These are phyloP conservation scores for Monosporascus sp. DNA, from an alignment of 2,329 filamentous ascomycete genomes.

Conservation along the genomic window DNA sequence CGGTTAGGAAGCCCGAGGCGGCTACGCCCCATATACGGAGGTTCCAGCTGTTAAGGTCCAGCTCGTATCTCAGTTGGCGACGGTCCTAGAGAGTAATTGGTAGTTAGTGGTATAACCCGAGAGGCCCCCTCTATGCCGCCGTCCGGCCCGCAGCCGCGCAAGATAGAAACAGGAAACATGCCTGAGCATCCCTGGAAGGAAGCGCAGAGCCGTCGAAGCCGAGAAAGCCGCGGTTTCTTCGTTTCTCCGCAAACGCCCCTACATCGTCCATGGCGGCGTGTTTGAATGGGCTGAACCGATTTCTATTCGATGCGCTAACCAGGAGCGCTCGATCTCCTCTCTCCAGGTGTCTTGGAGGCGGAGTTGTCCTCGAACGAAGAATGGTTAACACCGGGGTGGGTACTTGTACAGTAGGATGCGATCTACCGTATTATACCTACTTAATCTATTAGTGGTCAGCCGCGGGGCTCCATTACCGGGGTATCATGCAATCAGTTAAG, in stretches of 20 bases:
- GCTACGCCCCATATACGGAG: constrained; percentile 49
- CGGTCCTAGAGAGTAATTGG: constrained; percentile 35
- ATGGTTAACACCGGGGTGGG: background rate
- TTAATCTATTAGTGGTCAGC: too few relatives aligned
- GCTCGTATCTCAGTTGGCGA: constrained; percentile 46
- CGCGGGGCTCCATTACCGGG: too few relatives aligned
- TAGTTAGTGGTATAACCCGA: constrained; percentile 1
- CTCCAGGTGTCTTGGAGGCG: background rate
- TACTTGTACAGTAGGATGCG: too few relatives aligned
- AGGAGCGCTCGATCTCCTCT: background rate
- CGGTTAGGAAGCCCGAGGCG: constrained; percentile 50
- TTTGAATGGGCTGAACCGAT: too few relatives aligned
- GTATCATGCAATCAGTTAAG: too few relatives aligned
- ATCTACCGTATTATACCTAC: background rate
- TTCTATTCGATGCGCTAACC: background rate
- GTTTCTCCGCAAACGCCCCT: constrained; percentile 28
- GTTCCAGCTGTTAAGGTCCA: constrained; percentile 51
- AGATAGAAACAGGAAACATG: constrained; percentile 19
- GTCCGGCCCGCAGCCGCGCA: background rate
- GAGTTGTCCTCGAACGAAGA: background rate
- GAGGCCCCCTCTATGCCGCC: too few relatives aligned
- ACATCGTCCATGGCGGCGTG: constrained; percentile 13
- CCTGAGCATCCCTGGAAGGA: constrained; percentile 43
- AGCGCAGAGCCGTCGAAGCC: constrained; percentile 47
- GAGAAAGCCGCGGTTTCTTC: constrained; percentile 44